Base-by-base conservation (phyloP, 768 basidiomycete species). In the Coprinopsis cinerea region DNA sequence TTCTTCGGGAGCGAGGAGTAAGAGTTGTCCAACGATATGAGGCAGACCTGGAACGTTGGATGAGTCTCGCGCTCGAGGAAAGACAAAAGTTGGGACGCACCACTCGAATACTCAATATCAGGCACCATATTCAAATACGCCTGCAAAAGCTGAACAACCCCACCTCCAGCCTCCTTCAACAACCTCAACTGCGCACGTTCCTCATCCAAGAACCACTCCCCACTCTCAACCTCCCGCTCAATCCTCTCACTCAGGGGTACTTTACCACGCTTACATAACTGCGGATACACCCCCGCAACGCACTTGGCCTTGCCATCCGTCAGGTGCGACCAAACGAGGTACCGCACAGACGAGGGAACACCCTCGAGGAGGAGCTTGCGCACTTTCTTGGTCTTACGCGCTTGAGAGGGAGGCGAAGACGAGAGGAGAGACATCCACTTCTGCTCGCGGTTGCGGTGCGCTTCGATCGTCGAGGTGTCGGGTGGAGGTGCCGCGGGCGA, bases 61-160 rank as follows among this genome's bases (percentile, higher is more conserved):
- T 17, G 56, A 15, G 44, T 7, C 30, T 15, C 26, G 53, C 54
- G 43, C 18, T 3, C 1, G 4, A 11, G 11, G 23, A 43, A 36
- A 57, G 1, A 51, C 43, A 3, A 18, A 47, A 26, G 3, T 15
- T 53, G 27, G 25, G 42, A 65, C 66, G 28, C 53, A 87, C 88
- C 87, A 34, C 65, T 70, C 13, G 67, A 68, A 58, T 92, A 92
- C 44, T 74, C 76, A 17, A 89, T 73, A 59, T 92, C 89, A 0
- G 89, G 89, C 0, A 92, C 90, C 90, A 92, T 91, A 15, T 76
- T 78, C 37, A 92, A 63, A 64, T 90, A 92, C 10, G 87, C 87
- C 54, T 87, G 83, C 2, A 83, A 54, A 17, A 87, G 57, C 4
- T 77, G 75, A 20, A 77, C 64, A 7, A 89, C 64, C 0, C 83